A percentile compares a stretch with the other conserved stretches of the same genome.
Conservation (phyloP, 768 basidiomycete genomes). For the Xerocomellus intermedius region DNA sequence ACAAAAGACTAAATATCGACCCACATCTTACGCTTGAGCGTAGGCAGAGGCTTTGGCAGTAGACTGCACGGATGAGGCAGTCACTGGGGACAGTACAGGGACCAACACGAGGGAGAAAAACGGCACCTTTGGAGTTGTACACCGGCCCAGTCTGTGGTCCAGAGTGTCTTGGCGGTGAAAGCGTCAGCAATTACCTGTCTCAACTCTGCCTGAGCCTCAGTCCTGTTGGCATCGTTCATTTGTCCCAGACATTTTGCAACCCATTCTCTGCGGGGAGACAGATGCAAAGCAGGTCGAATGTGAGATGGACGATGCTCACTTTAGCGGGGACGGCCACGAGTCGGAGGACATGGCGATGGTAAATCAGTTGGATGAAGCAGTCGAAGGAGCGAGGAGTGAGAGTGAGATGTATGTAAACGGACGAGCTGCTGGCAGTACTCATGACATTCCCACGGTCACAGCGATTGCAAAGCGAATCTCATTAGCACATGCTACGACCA, state of each 20-base stretch:
- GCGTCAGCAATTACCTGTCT: conserved; percentile 96
- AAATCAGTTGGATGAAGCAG: conserved; percentile 2
- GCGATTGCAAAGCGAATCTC: conserved; percentile 9
- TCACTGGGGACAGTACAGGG: conserved; percentile 21
- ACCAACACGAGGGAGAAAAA: not conserved
- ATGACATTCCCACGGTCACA: conserved; percentile 23
- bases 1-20: no score
- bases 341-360: conserved; percentile 60
- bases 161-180: conserved; percentile 78
- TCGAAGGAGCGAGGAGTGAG: not conserved
- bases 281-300: conserved; percentile 8
- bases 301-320: conserved; percentile 43
- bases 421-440: not conserved
- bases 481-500: conserved; percentile 26
- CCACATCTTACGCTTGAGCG: conserved; percentile 72
- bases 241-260: conserved; percentile 90
- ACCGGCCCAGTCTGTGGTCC: conserved; percentile 92
- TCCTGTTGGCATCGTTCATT: conserved; percentile 85
- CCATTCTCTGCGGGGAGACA: conserved; percentile 69
- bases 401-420: conserved; percentile 10
- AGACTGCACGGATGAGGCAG: conserved; percentile 41
- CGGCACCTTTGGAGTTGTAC: conserved; percentile 82
- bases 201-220: conserved; percentile 88
- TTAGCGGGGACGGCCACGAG: conserved; percentile 78
- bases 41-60: conserved; percentile 54